These are phyloP conservation scores for Erigeron philadelphicus DNA, from an alignment of 140 eudicot genomes.

Conservation along the genomic window DNA sequence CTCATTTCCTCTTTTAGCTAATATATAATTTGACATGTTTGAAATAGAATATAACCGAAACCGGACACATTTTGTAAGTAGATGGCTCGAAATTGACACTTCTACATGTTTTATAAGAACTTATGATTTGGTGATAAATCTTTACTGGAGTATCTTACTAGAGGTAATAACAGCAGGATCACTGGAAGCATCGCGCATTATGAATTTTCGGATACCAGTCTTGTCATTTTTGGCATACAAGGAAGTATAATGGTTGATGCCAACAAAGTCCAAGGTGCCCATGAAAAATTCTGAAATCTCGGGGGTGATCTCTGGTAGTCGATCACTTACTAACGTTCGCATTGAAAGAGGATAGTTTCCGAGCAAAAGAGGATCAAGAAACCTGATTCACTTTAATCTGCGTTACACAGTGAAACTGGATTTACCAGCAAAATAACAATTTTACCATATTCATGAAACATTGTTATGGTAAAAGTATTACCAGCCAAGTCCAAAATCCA, in stretches of 20 bases:
- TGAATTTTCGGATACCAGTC: constrained; percentile 47
- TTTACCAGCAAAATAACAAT: constrained; percentile 22
- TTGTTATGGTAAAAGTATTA: constrained; percentile 32
- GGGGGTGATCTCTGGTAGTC: constrained; percentile 69
- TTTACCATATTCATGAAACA: not conserved
- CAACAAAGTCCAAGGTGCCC: constrained; percentile 74
- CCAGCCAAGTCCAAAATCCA: constrained; percentile 94
- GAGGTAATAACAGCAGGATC: constrained; percentile 74
- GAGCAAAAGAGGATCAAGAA: constrained; percentile 86
- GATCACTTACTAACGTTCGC: constrained; percentile 59
- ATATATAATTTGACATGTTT: not conserved
- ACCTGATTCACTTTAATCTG: constrained; percentile 65
- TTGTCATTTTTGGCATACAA: constrained; percentile 77
- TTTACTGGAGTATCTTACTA: constrained; percentile 32
- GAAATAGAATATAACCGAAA: not conserved
- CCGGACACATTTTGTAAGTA: not conserved
- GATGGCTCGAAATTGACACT: not conserved
- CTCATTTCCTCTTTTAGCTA: not conserved
- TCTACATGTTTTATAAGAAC: too few species aligned
- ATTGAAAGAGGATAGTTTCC: constrained; percentile 87
- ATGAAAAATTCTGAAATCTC: constrained; percentile 39
- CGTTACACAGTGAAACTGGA: constrained; percentile 30
- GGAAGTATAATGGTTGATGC: constrained; percentile 89
- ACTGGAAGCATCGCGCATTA: constrained; percentile 62
- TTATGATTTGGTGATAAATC: too few species aligned